Base-by-base conservation (phyloP, 805 yeast species). In the Nakazawaea wickerhamii region DNA sequence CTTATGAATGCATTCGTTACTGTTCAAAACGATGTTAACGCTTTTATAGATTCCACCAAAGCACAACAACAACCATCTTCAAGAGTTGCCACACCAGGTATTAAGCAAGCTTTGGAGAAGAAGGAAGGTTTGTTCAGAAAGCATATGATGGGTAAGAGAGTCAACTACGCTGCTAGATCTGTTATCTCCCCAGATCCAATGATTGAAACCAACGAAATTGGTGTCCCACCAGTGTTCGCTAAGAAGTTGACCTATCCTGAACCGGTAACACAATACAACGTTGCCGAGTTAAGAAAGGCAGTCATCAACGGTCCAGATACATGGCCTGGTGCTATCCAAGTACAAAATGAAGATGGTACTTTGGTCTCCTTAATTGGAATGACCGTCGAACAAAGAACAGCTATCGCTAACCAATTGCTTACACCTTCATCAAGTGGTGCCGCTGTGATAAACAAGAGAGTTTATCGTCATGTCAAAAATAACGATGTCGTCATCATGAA, bases 91-190 rank as follows among this genome's bases (percentile, higher is more conserved):
- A 75, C 78, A 30, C 99, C 99, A 2, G 99, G 99, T 70, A 79
- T 93, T 56, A 93, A 93, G 62, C 99, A 93, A 71, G 95, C 96
- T 9, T 72, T 93, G 58, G 99, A 93, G 65, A 91, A 93, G 80
- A 93, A 93, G 63, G 99, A 93, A 67, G 99, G 99, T 61, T 72
- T 91, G 50, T 93, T 93, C 73, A 80, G 99, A 71, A 93, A 91
- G 62, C 96, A 93, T 60, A 93, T 93, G 99, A 93, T 93, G 99
- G 99, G 99, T 61, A 93, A 93, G 73, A 89, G 99, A 72, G 99
- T 93, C 47, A 95, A 93, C 63, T 91, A 87, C 58, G 96, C 98
- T 41, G 99, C 99, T 40, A 88, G 99, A 68, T 91, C 99, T 8
- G 99, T 93, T 55, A 93, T 93, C 66, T 90, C 98, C 5, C 98